A percentile compares a stretch with the other conserved stretches of the same genome.
Evolutionary conservation across 2,329 filamentous ascomycete species (phyloP).

Genomic region (Ophiostoma triangulosporum): DNA sequence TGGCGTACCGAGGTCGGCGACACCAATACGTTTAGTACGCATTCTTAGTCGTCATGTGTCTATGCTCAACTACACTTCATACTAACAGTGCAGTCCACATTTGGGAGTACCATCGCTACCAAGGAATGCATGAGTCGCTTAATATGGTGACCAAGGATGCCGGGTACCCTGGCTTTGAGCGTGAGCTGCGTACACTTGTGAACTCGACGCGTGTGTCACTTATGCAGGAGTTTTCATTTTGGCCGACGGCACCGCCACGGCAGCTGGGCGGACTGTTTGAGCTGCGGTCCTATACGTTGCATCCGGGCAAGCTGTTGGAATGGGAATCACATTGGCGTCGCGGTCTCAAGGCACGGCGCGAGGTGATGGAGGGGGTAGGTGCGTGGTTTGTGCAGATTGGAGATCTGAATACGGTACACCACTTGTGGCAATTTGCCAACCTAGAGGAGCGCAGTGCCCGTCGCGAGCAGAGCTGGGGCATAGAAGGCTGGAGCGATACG

Average conservation of each 20-base stretch:
- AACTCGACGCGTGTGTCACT: conserved; percentile 73
- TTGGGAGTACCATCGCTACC: conserved; percentile 97
- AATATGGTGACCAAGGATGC: conserved; percentile 72
- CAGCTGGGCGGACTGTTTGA: conserved; percentile 88
- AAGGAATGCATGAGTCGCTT: conserved; percentile 86
- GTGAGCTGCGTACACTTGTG: conserved; percentile 70
- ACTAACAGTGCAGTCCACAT: conserved; percentile 64
- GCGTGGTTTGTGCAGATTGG: conserved; percentile 99
- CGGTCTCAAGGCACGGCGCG: conserved; percentile 75
- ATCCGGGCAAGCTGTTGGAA: conserved; percentile 89
- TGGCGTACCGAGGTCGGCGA: conserved; percentile 98
- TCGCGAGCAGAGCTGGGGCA: conserved; percentile 87
- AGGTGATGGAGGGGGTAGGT: conserved; percentile 97
- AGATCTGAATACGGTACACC: conserved; percentile 92
- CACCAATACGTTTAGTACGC: conserved; percentile 84
- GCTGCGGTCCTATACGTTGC: conserved; percentile 88
- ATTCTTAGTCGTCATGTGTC: too few species aligned
- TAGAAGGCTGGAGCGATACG: conserved; percentile 92
- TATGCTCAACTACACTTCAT: too few species aligned
- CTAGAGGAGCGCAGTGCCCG: conserved; percentile 83
- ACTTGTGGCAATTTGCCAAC: conserved; percentile 97
- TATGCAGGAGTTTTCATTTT: conserved; percentile 99
- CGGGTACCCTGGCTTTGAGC: conserved; percentile 72
- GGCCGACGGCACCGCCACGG: conserved; percentile 87
- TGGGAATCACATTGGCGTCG: conserved; percentile 98